Evolutionary conservation across 1,284 basidiomycete genomes (phyloP).

Genomic region (Trichosporon coremiiforme): DNA sequence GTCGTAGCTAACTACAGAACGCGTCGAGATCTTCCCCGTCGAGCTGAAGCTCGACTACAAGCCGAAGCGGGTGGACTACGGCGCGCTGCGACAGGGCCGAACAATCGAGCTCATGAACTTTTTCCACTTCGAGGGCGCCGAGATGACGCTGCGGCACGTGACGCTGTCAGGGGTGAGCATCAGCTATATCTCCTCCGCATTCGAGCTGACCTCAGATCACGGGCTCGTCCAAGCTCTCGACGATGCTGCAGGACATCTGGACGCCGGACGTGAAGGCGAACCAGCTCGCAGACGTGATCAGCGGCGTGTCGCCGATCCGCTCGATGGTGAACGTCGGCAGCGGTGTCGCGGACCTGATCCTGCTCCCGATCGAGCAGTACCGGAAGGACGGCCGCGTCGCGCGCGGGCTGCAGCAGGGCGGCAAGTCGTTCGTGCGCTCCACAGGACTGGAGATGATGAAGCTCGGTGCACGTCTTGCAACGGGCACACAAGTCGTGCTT

Average conservation of each 20-base stretch:
- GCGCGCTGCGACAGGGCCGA: slow-evolving; percentile 83
- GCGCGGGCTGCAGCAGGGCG: slow-evolving; percentile 90
- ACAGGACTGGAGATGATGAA: slow-evolving; percentile 94
- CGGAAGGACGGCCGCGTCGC: slow-evolving; percentile 93
- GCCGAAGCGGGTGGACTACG: slow-evolving; percentile 92
- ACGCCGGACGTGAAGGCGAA: slow-evolving; percentile 99
- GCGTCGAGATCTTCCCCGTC: slow-evolving; percentile 64
- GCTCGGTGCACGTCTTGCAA: slow-evolving; percentile 90
- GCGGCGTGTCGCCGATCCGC: slow-evolving; percentile 93
- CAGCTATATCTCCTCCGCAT: not conserved
- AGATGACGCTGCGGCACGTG: slow-evolving; percentile 94
- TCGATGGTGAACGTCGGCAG: slow-evolving; percentile 95
- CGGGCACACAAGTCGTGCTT: slow-evolving; percentile 93
- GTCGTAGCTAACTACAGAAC: slow-evolving; percentile 41
- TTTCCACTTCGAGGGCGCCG: slow-evolving; percentile 98
- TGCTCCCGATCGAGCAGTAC: slow-evolving; percentile 95
- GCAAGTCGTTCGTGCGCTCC: slow-evolving; percentile 85
- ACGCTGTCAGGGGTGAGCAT: slow-evolving; percentile 80
- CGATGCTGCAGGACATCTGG: slow-evolving; percentile 94
- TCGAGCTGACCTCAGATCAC: slow-evolving; percentile 64
- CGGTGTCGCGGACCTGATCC: slow-evolving; percentile 90
- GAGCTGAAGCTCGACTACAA: slow-evolving; percentile 95
- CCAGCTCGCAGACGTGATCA: slow-evolving; percentile 93
- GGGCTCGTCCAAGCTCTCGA: slow-evolving; percentile 83
- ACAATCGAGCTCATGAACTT: slow-evolving; percentile 99